A percentile compares a stretch with the other conserved stretches of the same genome.
phyloP scores from a whole-genome alignment of 495 filamentous ascomycete species.

The Penicillium bovifimosum region DNA sequence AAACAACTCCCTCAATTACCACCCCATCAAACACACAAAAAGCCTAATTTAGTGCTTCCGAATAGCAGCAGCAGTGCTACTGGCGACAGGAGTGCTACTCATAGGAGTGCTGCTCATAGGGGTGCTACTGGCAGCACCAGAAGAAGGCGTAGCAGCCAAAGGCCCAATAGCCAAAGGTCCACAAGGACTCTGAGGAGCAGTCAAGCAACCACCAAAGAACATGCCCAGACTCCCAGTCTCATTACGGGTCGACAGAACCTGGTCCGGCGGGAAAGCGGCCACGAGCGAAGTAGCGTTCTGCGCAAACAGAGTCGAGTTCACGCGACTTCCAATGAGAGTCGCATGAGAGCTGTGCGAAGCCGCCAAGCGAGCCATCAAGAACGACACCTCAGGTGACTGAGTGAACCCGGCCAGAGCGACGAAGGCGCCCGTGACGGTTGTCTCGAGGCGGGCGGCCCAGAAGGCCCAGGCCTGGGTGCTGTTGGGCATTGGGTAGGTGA shows the following conservation, averaged over 20 bases:
- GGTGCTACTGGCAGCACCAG: conserved; percentile 3
- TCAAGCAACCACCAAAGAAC: conserved; percentile 25
- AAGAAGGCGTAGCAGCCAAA: conserved; percentile 18
- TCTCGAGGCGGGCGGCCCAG: conserved; percentile 23
- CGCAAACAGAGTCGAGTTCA: conserved; percentile 20
- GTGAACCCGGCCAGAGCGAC: conserved; percentile 31
- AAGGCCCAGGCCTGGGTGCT: conserved; percentile 15
- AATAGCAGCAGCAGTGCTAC: background rate
- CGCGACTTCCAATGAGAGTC: conserved; percentile 22
- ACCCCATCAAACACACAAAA: too few species aligned
- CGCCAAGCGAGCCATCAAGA: conserved; percentile 30
- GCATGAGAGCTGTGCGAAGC: conserved; percentile 26
- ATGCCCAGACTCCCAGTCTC: conserved; percentile 25
- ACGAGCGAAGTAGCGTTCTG: conserved; percentile 21
- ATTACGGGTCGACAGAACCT: conserved; percentile 19
- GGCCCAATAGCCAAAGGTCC: conserved; percentile 22
- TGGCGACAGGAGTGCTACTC: background rate
- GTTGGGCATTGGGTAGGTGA: conserved; percentile 17
- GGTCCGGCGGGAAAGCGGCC: conserved; percentile 23
- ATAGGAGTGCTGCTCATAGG: too few species aligned
- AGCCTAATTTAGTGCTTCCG: background rate
- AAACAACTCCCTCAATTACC: background rate
- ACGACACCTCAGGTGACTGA: conserved; percentile 30
- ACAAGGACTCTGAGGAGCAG: conserved; percentile 20
- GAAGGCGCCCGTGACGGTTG: conserved; percentile 23